Base-by-base conservation (phyloP, 2,329 filamentous ascomycete genomes). In the Endoconidiophora laricicola region DNA sequence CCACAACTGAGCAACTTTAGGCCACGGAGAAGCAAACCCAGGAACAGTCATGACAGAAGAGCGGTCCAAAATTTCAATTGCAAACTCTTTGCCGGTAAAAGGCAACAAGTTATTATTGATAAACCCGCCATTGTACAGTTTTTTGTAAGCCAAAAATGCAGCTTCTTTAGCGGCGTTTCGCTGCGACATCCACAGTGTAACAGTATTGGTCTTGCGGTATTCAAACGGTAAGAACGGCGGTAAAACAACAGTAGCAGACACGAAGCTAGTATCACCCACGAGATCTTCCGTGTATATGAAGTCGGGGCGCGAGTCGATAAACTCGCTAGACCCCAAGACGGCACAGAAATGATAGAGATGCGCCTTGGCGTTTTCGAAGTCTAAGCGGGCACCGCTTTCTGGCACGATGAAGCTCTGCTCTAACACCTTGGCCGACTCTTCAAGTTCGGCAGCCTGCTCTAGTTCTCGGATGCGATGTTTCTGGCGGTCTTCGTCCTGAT, bases 301-400 rank as follows among this genome's bases (percentile, higher is more conserved):
- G 45, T 83, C 75, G 0, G 88, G 86, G 1, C 73, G 67, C 16
- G 66, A 66, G 56, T 87, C 76, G 5, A 79, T 69, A 58, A 79
- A 85, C 23, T 75, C 72, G 1, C 67, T 67, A 0, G 66, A 65
- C 0, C 74, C 70, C 0, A 87, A 61, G 0, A 72, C 70, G 0
- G 69, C 66, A 61, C 88, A 95, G 57, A 95, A 93, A 62, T 94
- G 86, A 44, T 83, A 70, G 1, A 96, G 70, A 61, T 91, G 86
- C n/a, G 70, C 63, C 44, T 81, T 76, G 1, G 86, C 83, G 56
- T 83, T 83, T 37, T 84, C 74, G 1, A 86, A 69, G 9, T 83
- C 83, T 12, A 95, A 65, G 10, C 77, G 63, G 0, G 85, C 86
- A 3, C 79, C 66, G 0, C 70, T 73, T 20, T 61, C 54, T 20